Evolutionary conservation across 2,329 filamentous ascomycete species (phyloP).

Genomic region (Aspergillus cejpii): DNA sequence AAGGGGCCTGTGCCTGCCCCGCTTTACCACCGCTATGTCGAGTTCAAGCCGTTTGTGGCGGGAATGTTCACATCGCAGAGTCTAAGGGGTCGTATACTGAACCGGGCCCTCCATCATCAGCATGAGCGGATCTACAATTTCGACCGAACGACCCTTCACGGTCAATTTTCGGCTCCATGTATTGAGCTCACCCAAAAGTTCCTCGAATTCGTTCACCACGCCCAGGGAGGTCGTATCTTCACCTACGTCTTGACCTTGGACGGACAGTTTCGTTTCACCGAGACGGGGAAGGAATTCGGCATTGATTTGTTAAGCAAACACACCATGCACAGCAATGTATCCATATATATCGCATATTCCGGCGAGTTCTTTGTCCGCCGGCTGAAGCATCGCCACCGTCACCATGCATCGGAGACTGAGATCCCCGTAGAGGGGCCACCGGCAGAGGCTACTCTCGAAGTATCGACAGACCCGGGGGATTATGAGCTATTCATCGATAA

Average conservation of each 20-base stretch:
- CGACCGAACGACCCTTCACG: conserved; percentile 66
- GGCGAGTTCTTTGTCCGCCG: conserved; percentile 88
- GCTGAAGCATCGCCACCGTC: conserved; percentile 46
- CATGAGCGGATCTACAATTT: conserved; percentile 87
- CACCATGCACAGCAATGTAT: conserved; percentile 93
- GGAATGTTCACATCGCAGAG: conserved; percentile 78
- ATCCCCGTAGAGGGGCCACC: conserved; percentile 25
- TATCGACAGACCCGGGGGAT: conserved; percentile 49
- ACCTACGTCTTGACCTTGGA: conserved; percentile 90
- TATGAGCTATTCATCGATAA: conserved; percentile 95
- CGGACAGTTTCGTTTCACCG: conserved; percentile 80
- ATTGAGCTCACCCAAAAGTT: conserved; percentile 70
- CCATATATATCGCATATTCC: conserved; percentile 81
- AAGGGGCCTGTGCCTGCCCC: conserved; percentile 70
- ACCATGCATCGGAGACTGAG: conserved; percentile 31
- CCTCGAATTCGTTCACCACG: conserved; percentile 77
- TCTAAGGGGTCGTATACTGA: conserved; percentile 69
- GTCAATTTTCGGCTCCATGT: conserved; percentile 59
- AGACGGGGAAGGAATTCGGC: conserved; percentile 91
- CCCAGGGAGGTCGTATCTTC: conserved; percentile 77
- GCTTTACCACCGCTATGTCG: conserved; percentile 87
- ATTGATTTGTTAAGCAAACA: conserved; percentile 92
- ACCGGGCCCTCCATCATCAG: conserved; percentile 82
- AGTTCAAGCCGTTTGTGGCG: conserved; percentile 84
- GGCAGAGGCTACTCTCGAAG: conserved; percentile 38